Base-by-base conservation (phyloP, 2,329 filamentous ascomycete genomes). In the Diaporthe eres region DNA sequence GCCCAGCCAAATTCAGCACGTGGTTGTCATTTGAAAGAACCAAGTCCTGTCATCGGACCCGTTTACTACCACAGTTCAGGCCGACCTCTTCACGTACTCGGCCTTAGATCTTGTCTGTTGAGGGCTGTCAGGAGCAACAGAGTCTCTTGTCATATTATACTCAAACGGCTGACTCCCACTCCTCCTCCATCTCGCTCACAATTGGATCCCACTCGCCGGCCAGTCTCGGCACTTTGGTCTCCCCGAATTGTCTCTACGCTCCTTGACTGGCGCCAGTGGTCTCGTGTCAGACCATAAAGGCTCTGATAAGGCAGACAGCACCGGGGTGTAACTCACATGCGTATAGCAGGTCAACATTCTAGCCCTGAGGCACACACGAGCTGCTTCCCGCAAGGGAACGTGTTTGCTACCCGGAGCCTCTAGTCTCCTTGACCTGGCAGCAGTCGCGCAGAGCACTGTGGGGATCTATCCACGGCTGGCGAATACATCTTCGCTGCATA, bases 401-500 rank as follows among this genome's bases (percentile, higher is more conserved):
- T 39, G 10, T 55, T 70, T 55, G 34, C 65, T 55, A 28, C 34
- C 49, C 22, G 44, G 49, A 55, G 65, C 13, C 65, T 70, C 65
- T 53, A 28, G 47, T 39, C 47, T 55, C 49, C 49, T 53, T 70
- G 49, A 55, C 65, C 65, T 42, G 49, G 65, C 65, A 42, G 65
- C 65, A 53, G 65, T 39, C 25, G 49, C 49, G 65, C 65, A 70
- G 65, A 65, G 47, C 49, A 70, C 65, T 70, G 65, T 70, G 65
- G 65, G 65, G 65, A 49, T 34, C 49, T 53, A 42, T 55, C 51
- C 49, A 22, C 65, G 65, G 65, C 65, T 70, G 65, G 65, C 65
- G 65, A 70, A 70, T 42, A 70, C 65, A 55, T 63, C 71, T 63
- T 73, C 58, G 51, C 58, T 73, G 71, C 47, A 73, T 55, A 55